Base-by-base conservation (phyloP, 768 basidiomycete genomes). In the Tubosaeta brunneosetosa region DNA sequence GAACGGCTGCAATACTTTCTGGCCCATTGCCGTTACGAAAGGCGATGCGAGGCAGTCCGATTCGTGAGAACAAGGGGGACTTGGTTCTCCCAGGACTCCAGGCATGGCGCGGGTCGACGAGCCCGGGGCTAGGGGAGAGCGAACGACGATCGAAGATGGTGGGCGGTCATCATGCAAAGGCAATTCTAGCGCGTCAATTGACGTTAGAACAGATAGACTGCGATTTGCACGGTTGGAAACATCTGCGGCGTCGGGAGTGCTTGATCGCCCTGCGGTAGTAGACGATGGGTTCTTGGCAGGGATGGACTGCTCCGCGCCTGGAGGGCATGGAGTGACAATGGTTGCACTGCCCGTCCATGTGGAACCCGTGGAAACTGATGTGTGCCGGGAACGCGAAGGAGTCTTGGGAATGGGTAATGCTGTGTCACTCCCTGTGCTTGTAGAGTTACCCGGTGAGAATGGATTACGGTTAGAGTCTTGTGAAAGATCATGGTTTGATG, bases 71-170 rank as follows among this genome's bases (percentile, higher is more conserved):
- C 55, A 17, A 16, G 4, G n/a, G 33, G 41, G 34, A 16, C 14
- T 17, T 42, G 40, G 14, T 22, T 47, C 44, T 26, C 22, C 46
- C 1, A 36, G 11, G 38, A 29, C 37, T 14, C 32, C 14, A 22
- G 59, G 25, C 6, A 46, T 17, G 16, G 41, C 45, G 25, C 19
- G 32, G 14, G 50, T 38, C n/a, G 47, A 43, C 11, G 17, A 57
- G 16, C 17, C 37, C 42, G 53, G 44, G 32, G 50, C 49, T 13
- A 52, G 44, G 3, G 65, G 60, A 3, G 54, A 65, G 27, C 61
- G 57, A 49, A 64, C n/a, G 33, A 55, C n/a, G 34, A 62, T 64
- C 4, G 65, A 57, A 17, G 65, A 64, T 11, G 56, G 58, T 5
- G 61, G 60, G 6, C 38, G 16, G 43, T 56, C 55, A 32, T 57